These are phyloP conservation scores for Colletotrichum lentis DNA, from an alignment of 2,329 filamentous ascomycete genomes.

Conservation along the genomic window DNA sequence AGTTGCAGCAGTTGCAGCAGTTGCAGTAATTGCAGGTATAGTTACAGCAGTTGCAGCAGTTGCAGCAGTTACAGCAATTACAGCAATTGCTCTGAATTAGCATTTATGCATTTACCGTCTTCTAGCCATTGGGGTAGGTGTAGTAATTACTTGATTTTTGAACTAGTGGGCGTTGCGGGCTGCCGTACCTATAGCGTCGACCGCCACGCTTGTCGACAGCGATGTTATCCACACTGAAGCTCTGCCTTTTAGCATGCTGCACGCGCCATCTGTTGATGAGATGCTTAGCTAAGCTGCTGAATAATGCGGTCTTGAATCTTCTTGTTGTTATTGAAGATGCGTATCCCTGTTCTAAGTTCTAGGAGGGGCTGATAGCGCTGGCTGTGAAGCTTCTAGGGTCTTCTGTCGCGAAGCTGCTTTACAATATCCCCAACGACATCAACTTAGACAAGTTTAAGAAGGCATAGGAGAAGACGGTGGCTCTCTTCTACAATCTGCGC, in stretches of 20 bases:
- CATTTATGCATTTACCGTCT: too few species aligned
- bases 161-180: too few species aligned
- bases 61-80: too few species aligned
- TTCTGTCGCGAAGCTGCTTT: constrained; percentile 33
- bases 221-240: neutral
- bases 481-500: constrained; percentile 35
- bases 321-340: constrained; percentile 23
- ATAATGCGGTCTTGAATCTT: constrained; percentile 11
- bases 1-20: too few species aligned
- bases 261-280: neutral
- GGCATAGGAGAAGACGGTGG: constrained; percentile 38
- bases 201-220: constrained; percentile 18
- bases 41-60: too few species aligned
- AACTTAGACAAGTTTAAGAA: constrained; percentile 34
- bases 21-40: too few species aligned
- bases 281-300: neutral
- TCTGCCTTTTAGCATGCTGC: constrained; percentile 6
- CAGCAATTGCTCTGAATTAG: too few species aligned
- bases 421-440: constrained; percentile 15
- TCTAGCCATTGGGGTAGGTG: too few species aligned
- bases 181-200: too few species aligned
- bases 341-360: constrained; percentile 28
- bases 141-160: too few species aligned
- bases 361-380: constrained; percentile 39
- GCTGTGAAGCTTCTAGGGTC: constrained; percentile 36